phyloP scores from a whole-genome alignment of 495 filamentous ascomycete genomes.

The Rhypophila decipiens region DNA sequence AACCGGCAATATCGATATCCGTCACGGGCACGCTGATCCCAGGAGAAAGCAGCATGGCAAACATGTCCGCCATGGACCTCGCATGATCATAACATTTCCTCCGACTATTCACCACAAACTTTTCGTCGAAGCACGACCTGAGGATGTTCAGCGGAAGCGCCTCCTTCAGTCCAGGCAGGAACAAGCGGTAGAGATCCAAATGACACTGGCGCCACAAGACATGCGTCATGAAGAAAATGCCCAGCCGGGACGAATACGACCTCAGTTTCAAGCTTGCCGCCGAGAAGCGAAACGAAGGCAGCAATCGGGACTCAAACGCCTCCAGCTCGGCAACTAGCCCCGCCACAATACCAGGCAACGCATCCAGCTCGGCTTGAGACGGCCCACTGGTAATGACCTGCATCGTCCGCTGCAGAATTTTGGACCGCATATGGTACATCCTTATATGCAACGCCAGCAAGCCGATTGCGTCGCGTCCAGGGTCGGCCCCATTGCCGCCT shows the following conservation, averaged over 20 bases:
- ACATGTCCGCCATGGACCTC: slow-evolving; percentile 41
- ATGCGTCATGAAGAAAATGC: slow-evolving; percentile 46
- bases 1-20: slow-evolving; percentile 42
- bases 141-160: slow-evolving; percentile 30
- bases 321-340: slow-evolving; percentile 36
- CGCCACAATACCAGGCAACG: slow-evolving; percentile 33
- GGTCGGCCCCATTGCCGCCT: too few relatives aligned
- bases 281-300: slow-evolving; percentile 39
- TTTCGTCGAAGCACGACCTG: slow-evolving; percentile 31
- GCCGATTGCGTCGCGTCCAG: slow-evolving; percentile 45
- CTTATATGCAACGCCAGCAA: slow-evolving; percentile 43
- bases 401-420: slow-evolving; percentile 37
- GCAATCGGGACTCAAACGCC: slow-evolving; percentile 38
- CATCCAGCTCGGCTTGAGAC: slow-evolving; percentile 27
- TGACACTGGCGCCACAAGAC: slow-evolving; percentile 46
- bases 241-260: slow-evolving; percentile 40
- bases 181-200: slow-evolving; percentile 43
- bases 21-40: slow-evolving; percentile 34
- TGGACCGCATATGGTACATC: slow-evolving; percentile 39
- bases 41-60: slow-evolving; percentile 34
- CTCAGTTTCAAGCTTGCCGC: slow-evolving; percentile 43
- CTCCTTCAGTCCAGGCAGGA: slow-evolving; percentile 37
- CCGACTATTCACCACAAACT: slow-evolving; percentile 31
- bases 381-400: slow-evolving; percentile 22
- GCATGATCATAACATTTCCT: slow-evolving; percentile 42